Evolutionary conservation across 2,329 filamentous ascomycete genomes (phyloP).

Genomic region (Ophidiomyces ophidiicola): DNA sequence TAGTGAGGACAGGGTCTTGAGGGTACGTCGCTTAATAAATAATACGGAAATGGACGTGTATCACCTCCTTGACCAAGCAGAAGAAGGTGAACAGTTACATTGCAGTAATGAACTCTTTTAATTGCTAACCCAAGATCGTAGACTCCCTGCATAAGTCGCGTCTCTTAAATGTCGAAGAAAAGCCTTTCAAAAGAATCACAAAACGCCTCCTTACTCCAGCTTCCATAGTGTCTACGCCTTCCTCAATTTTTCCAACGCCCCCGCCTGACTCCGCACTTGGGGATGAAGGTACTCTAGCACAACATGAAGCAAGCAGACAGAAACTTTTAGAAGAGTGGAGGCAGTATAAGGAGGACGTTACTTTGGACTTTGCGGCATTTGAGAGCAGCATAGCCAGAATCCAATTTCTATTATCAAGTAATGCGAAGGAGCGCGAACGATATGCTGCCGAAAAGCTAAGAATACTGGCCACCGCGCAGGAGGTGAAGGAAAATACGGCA

Average conservation of each 20-base stretch:
- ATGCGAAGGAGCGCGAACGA: constrained; percentile 67
- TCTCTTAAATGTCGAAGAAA: constrained; percentile 80
- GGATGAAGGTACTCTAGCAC: constrained; percentile 33
- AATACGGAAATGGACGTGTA: constrained; percentile 48
- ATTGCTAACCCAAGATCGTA: constrained; percentile 21
- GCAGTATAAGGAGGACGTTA: constrained; percentile 70
- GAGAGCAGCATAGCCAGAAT: constrained; percentile 77
- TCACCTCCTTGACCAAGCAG: constrained; percentile 58
- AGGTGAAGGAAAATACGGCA: constrained; percentile 62
- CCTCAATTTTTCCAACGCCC: constrained; percentile 50
- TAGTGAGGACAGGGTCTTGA: too few relatives aligned
- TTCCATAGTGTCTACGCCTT: constrained; percentile 47
- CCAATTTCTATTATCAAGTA: constrained; percentile 74
- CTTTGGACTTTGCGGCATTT: constrained; percentile 78
- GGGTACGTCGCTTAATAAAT: too few relatives aligned
- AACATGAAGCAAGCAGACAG: constrained; percentile 36
- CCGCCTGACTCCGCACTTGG: constrained; percentile 47
- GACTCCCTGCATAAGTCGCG: constrained; percentile 78
- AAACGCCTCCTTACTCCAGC: constrained; percentile 63
- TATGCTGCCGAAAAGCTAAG: constrained; percentile 69
- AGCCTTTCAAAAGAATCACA: constrained; percentile 78
- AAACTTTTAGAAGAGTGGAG: constrained; percentile 45
- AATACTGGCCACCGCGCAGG: constrained; percentile 66
- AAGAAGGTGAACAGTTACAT: constrained; percentile 33
- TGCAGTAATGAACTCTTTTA: constrained; percentile 2